phyloP scores from a whole-genome alignment of 805 yeast genomes.

The Millerozyma miso region DNA sequence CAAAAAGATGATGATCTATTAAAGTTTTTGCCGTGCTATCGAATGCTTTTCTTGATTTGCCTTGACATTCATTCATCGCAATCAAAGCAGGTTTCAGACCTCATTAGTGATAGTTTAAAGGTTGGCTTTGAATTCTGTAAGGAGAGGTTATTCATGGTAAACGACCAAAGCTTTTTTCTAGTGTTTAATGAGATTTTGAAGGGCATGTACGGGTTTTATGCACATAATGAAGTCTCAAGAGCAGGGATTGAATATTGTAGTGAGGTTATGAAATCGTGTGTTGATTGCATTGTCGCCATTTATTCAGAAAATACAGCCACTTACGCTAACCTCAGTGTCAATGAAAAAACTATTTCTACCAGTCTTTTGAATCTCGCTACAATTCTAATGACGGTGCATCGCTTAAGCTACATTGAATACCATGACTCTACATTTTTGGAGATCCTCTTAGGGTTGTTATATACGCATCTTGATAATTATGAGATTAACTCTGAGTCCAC shows the following conservation, averaged over 20 bases:
- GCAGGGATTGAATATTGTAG: neutral
- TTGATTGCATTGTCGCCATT: neutral
- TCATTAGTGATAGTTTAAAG: neutral
- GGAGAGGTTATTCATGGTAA: neutral
- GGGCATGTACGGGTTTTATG: constrained; percentile 12
- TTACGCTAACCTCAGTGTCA: neutral
- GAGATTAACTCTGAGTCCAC: constrained; percentile 6
- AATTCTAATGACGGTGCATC: neutral
- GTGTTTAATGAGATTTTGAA: constrained; percentile 19
- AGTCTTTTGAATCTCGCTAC: neutral
- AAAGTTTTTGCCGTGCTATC: constrained; percentile 17
- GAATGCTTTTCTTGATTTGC: constrained; percentile 20
- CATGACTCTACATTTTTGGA: neutral
- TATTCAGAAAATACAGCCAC: neutral
- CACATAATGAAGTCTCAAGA: neutral
- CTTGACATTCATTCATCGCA: constrained; percentile 1
- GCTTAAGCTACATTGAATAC: neutral
- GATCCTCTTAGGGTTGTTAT: neutral
- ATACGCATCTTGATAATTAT: neutral
- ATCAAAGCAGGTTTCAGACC: neutral
- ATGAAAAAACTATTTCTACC: neutral
- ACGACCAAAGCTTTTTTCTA: constrained; percentile 5
- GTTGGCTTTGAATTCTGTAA: constrained; percentile 12
- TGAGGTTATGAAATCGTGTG: neutral
- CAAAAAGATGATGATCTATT: neutral